Percentiles rank a stretch among this genome's conserved stretches.
These are phyloP conservation scores for Priceomyces medius DNA, from an alignment of 805 yeast genomes.

Conservation along the genomic window DNA sequence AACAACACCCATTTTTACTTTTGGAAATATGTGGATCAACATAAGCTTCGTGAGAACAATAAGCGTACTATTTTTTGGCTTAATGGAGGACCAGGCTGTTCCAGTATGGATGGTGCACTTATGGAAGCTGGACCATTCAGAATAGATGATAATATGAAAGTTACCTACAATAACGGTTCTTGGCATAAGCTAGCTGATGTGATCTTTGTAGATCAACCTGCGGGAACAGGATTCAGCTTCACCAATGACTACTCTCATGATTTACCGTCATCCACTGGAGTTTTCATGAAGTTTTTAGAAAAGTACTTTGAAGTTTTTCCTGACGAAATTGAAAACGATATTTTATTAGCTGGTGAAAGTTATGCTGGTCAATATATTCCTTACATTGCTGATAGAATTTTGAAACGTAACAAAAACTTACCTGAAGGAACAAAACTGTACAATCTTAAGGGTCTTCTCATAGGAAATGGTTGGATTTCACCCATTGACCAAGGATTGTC, in stretches of 20 bases:
- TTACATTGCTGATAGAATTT: conserved; percentile 66
- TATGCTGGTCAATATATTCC: conserved; percentile 98
- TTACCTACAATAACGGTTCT: conserved; percentile 64
- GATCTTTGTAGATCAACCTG: conserved; percentile 90
- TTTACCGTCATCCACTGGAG: conserved; percentile 54
- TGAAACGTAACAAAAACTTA: conserved; percentile 40
- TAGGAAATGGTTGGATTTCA: conserved; percentile 95
- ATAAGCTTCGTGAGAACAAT: conserved; percentile 27
- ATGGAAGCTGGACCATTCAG: conserved; percentile 91
- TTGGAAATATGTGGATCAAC: conserved; percentile 61
- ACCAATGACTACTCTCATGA: conserved; percentile 56
- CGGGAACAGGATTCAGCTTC: conserved; percentile 87
- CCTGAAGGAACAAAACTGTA: conserved; percentile 19
- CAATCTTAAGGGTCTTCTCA: conserved; percentile 63
- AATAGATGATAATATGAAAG: conserved; percentile 42
- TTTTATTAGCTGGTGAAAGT: conserved; percentile 89
- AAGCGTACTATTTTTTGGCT: conserved; percentile 76
- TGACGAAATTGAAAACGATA: conserved; percentile 58
- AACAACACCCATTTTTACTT: conserved; percentile 66
- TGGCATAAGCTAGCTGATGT: conserved; percentile 83
- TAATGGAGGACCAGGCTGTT: conserved; percentile 98
- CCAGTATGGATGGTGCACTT: conserved; percentile 95
- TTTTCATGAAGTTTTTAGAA: conserved; percentile 64
- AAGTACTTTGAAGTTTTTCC: conserved; percentile 73
- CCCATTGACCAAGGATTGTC: conserved; percentile 83